Evolutionary conservation across 495 filamentous ascomycete genomes (phyloP).

Genomic region (Mytilinidion resinicola): DNA sequence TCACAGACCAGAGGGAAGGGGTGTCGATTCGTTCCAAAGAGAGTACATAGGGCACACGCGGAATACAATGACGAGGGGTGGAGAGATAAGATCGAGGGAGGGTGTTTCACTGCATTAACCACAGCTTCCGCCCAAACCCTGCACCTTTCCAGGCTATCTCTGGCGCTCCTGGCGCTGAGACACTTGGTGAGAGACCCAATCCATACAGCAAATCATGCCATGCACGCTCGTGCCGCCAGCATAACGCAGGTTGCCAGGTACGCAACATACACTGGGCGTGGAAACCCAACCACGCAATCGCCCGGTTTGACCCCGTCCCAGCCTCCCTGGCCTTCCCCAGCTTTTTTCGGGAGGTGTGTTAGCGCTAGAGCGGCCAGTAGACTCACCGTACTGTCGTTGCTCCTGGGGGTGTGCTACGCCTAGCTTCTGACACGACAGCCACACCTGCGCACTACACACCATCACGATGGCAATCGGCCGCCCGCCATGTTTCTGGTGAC

Average conservation of each 20-base stretch:
- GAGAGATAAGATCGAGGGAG: constrained; percentile 24
- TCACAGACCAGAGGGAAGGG: background rate
- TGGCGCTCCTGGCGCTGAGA: constrained; percentile 2
- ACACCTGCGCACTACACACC: too few relatives aligned
- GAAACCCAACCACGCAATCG: constrained; percentile 5
- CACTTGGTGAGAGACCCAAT: background rate
- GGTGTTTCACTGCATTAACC: constrained; percentile 24
- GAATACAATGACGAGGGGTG: constrained; percentile 9
- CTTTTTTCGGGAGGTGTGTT: background rate
- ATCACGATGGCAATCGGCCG: too few relatives aligned
- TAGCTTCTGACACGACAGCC: too few relatives aligned
- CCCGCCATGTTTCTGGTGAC: too few relatives aligned
- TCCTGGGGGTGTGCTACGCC: background rate
- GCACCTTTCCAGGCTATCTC: constrained; percentile 12
- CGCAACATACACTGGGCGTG: background rate
- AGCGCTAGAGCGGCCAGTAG: background rate
- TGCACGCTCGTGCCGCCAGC: constrained; percentile 3
- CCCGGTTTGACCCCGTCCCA: background rate
- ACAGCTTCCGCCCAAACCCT: constrained; percentile 20
- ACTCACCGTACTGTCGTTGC: background rate
- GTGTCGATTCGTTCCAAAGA: constrained; percentile 10
- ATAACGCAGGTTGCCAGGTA: constrained; percentile 5
- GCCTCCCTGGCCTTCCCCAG: constrained; percentile 2
- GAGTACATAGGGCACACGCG: background rate
- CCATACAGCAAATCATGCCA: constrained; percentile 6